Evolutionary conservation across 2,329 filamentous ascomycete species (phyloP), one percentile per base, ranked within the genome.

Genomic region (Epichloe gansuensis): DNA sequence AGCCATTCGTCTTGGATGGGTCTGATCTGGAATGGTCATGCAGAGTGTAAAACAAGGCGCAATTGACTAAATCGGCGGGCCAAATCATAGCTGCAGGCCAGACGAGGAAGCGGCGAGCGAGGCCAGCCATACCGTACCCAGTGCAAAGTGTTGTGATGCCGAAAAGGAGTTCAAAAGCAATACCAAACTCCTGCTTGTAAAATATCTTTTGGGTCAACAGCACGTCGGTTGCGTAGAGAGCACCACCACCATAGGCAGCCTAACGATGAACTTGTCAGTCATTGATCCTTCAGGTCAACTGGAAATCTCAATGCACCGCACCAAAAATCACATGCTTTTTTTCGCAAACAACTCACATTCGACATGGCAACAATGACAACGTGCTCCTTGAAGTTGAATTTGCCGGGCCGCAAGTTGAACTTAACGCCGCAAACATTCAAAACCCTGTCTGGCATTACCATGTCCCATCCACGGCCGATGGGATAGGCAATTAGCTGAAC

Each of bases 361-460:
- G 78, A 80, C 79, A 83, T 82, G 62, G 79, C 75, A 25, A 80
- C 77, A 57, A 81, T 79, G 40, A 81, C 67, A 49, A 79, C 75
- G 59, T 81, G 78, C 60, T 82, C 78, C 66, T 81, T 82, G 63
- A 74, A 75, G 64, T 80, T 82, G 66, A 81, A 82, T 21, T 71
- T 74, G 17, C 77, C 77, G 0, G 78, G 72, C 54, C 73, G 74
- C 36, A 81, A 66, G 57, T 79, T 80, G 62, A 78, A 78, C 54
- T 73, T 75, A 54, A 77, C 53, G 15, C 77, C 77, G 51, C 72
- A 73, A 7, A 78, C 53, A 38, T 70, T 75, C 67, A 71, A 76
- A 51, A 71, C 69, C 54, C 71, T 71, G 53, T 76, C 71, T 12
- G 77, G 77, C 64, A 80, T 74, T 54, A 80, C 58, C 49, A 75